These are phyloP conservation scores for Colletotrichum eremochloae DNA, from an alignment of 2,329 filamentous ascomycete species.

Conservation along the genomic window DNA sequence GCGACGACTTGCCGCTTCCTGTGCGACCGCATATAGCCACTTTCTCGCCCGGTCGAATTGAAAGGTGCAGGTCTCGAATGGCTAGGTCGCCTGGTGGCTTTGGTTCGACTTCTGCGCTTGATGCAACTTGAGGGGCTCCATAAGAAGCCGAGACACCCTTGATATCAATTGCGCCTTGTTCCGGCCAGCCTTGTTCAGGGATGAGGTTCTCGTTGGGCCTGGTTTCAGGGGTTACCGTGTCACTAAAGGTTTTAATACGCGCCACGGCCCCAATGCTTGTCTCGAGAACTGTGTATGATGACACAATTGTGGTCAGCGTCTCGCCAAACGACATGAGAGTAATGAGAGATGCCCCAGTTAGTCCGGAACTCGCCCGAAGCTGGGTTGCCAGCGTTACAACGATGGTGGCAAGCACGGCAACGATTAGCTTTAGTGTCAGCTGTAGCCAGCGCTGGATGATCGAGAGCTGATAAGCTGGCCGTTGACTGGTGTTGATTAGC, in stretches of 20 bases:
- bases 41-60: slow-evolving; percentile 50
- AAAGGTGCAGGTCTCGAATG: slow-evolving; percentile 47
- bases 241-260: slow-evolving; percentile 48
- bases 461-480: slow-evolving; percentile 69
- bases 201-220: slow-evolving; percentile 38
- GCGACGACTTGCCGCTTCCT: slow-evolving; percentile 60
- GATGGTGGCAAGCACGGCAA: slow-evolving; percentile 61
- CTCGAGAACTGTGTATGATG: slow-evolving; percentile 50
- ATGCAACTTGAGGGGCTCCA: not conserved
- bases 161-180: slow-evolving; percentile 49
- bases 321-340: slow-evolving; percentile 55
- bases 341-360: slow-evolving; percentile 56
- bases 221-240: slow-evolving; percentile 45
- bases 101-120: not conserved
- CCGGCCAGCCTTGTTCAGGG: slow-evolving; percentile 50
- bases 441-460: slow-evolving; percentile 71
- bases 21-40: slow-evolving; percentile 55
- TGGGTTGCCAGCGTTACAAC: slow-evolving; percentile 64
- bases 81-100: slow-evolving; percentile 44
- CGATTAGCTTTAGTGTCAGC: slow-evolving; percentile 63
- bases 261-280: slow-evolving; percentile 48
- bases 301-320: slow-evolving; percentile 48
- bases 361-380: slow-evolving; percentile 52
- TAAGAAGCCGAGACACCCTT: slow-evolving; percentile 52
- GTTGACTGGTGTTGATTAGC: slow-evolving; percentile 67